Conservation (phyloP, 495 filamentous ascomycete genomes). For the Polyplosphaeria fusca region DNA sequence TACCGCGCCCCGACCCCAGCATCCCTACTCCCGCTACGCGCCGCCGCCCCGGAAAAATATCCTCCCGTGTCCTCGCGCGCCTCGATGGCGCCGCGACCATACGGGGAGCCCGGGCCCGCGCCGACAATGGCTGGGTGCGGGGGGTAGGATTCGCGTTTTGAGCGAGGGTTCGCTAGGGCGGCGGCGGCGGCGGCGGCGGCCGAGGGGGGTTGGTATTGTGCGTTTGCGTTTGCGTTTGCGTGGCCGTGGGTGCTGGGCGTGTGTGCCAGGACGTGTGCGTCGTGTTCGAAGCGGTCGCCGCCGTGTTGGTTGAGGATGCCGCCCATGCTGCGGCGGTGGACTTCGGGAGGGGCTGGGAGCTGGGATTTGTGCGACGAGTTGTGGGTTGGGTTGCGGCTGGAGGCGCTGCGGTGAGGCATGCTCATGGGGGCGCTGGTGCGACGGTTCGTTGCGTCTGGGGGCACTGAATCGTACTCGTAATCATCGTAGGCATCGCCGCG, state of each 20-base stretch:
- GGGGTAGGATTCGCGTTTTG: slow-evolving; percentile 22
- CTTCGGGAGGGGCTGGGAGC: neutral
- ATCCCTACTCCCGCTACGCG: neutral
- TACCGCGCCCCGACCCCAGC: slow-evolving; percentile 29
- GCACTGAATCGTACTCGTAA: neutral
- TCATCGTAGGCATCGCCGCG: neutral
- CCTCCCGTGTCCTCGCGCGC: slow-evolving; percentile 1
- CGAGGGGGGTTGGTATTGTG: neutral
- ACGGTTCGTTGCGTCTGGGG: neutral
- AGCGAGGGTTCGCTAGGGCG: neutral
- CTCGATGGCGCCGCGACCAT: slow-evolving; percentile 6
- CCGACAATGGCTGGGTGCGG: slow-evolving; percentile 30
- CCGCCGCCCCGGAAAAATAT: neutral
- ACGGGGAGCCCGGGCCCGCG: slow-evolving; percentile 18
- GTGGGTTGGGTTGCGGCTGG: slow-evolving; percentile 9
- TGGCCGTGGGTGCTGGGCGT: neutral
- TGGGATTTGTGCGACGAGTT: slow-evolving; percentile 24
- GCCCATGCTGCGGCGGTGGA: slow-evolving; percentile 25
- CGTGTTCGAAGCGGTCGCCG: slow-evolving; percentile 17
- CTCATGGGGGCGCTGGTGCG: neutral
- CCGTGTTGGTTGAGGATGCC: slow-evolving; percentile 29
- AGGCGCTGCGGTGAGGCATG: neutral
- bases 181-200: neutral
- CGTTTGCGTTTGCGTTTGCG: neutral
- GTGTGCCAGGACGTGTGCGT: slow-evolving; percentile 20